phyloP scores from a whole-genome alignment of 192 early-diverging fungal species.

The Coemansia sp. region DNA sequence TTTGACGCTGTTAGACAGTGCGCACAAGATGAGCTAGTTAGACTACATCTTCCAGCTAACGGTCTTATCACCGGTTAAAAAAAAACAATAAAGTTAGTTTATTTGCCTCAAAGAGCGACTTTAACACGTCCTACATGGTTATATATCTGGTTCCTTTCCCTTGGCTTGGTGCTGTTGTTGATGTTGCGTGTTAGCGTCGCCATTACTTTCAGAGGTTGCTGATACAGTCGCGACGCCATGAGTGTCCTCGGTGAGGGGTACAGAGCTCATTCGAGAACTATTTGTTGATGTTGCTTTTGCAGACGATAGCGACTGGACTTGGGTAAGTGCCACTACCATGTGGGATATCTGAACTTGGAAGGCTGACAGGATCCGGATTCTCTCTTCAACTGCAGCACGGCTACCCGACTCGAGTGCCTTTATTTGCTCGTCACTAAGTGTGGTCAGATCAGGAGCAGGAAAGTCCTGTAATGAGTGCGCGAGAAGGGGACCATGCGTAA shows the following conservation, averaged over 20 bases:
- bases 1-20: slow-evolving; percentile 37
- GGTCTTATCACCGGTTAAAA: neutral
- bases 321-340: slow-evolving; percentile 44
- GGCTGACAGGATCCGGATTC: slow-evolving; percentile 63
- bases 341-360: slow-evolving; percentile 62
- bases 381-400: slow-evolving; percentile 62
- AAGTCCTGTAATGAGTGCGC: slow-evolving; percentile 38
- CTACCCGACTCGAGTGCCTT: slow-evolving; percentile 56
- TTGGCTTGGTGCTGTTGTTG: slow-evolving; percentile 1
- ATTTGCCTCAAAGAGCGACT: neutral
- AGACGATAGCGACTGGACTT: slow-evolving; percentile 30
- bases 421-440: slow-evolving; percentile 62
- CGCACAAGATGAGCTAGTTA: slow-evolving; percentile 41
- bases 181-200: neutral
- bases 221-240: neutral
- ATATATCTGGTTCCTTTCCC: slow-evolving; percentile 22
- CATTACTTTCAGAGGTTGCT: neutral
- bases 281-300: slow-evolving; percentile 3
- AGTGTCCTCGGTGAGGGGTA: neutral
- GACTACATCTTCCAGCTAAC: slow-evolving; percentile 14
- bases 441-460: slow-evolving; percentile 46
- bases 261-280: neutral
- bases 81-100: neutral
- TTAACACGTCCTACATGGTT: neutral
- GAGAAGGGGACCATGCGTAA: slow-evolving; percentile 7